Conservation (phyloP, 177 flowering plant genomes). For the Telopea speciosissima region DNA sequence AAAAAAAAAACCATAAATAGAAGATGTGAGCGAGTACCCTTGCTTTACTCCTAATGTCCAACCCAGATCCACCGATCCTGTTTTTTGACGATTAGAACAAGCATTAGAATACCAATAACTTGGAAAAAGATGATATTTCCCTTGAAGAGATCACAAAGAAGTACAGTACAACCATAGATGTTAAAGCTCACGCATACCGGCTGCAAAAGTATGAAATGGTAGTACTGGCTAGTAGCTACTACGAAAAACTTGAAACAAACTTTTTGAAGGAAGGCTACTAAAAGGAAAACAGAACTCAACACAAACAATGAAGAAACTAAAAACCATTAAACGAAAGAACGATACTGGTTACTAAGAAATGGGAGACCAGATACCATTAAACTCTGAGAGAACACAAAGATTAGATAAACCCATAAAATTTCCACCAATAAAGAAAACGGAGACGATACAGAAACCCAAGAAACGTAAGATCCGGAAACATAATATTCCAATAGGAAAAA, state of each 20-base stretch:
- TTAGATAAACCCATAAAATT: not conserved
- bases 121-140: not conserved
- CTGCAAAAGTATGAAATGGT: not conserved
- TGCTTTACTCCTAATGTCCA: conserved; percentile 83
- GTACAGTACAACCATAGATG: not conserved
- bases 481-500: not conserved
- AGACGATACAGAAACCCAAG: not conserved
- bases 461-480: not conserved
- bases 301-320: not conserved
- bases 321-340: not conserved
- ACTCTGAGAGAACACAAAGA: not conserved
- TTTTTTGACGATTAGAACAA: not conserved
- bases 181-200: not conserved
- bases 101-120: not conserved
- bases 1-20: not conserved
- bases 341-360: not conserved
- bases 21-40: conserved; percentile 41
- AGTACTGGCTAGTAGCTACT: not conserved
- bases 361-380: not conserved
- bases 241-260: no score
- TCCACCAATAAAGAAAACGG: not conserved
- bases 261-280: no score
- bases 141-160: not conserved
- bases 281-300: not conserved
- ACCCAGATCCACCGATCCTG: conserved; percentile 87